These are phyloP conservation scores for Geum urbanum DNA, from an alignment of 306 rosid genomes.

Conservation along the genomic window DNA sequence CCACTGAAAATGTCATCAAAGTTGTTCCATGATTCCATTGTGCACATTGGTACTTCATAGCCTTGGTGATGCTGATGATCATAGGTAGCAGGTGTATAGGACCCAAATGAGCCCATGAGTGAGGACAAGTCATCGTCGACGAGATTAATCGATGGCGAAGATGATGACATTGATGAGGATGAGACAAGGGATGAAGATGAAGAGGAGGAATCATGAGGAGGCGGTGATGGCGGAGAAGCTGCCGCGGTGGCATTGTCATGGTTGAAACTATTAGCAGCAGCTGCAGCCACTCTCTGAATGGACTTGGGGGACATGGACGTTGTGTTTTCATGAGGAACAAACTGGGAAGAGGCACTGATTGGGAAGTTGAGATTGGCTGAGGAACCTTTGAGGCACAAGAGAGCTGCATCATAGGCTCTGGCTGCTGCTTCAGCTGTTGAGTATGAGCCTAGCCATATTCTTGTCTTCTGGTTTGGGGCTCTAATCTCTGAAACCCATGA, in stretches of 20 bases:
- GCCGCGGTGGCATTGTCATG: slow-evolving; percentile 23
- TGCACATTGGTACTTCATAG: slow-evolving; percentile 32
- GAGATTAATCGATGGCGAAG: slow-evolving; percentile 40
- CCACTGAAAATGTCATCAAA: slow-evolving; percentile 55
- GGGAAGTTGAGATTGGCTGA: slow-evolving; percentile 86
- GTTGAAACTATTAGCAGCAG: slow-evolving; percentile 55
- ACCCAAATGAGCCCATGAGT: slow-evolving; percentile 28
- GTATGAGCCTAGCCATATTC: slow-evolving; percentile 96
- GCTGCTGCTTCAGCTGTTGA: slow-evolving; percentile 97
- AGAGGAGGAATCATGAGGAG: slow-evolving; percentile 32
- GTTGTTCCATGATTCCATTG: slow-evolving; percentile 58
- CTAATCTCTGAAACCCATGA: slow-evolving; percentile 97
- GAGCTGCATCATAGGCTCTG: slow-evolving; percentile 97
- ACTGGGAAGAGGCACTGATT: slow-evolving; percentile 22
- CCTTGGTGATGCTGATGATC: slow-evolving; percentile 20
- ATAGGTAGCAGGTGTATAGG: slow-evolving; percentile 21
- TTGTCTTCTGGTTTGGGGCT: slow-evolving; percentile 93
- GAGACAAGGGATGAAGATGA: slow-evolving; percentile 48
- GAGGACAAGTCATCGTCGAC: slow-evolving; percentile 43
- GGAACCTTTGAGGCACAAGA: slow-evolving; percentile 87
- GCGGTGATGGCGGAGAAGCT: slow-evolving; percentile 21
- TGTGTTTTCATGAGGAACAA: slow-evolving; percentile 39
- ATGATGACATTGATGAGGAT: slow-evolving; percentile 40
- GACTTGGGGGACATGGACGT: slow-evolving; percentile 81
- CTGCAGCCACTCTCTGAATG: slow-evolving; percentile 86